Evolutionary conservation across 1,139 yeast species (phyloP), one percentile per base, ranked within the genome.

Genomic region (Hemisphaericaspora xylanilytica): DNA sequence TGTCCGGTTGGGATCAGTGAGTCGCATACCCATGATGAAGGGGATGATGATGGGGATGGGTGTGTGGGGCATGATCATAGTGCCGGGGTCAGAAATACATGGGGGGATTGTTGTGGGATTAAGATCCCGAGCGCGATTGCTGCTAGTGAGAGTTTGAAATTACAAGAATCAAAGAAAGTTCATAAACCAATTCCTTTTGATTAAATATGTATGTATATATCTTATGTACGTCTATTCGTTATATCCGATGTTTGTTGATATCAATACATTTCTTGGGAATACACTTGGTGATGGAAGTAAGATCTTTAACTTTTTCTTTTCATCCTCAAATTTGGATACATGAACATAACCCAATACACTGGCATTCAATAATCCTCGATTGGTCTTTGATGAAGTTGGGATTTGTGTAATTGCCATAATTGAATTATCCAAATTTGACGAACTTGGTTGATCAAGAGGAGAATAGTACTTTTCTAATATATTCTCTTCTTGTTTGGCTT

Each of bases 31-130:
- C 59, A 59, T 35, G 38, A 32, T 9, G 49, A 29, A 18, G 24
- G 8, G 14, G 32, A 17, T 7, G 32, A 46, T 1, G 48, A 40
- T 10, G 25, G 26, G 5, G 67, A 46, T 7, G 59, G 51, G 12
- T 58, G 51, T 22, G 9, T 20, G 9, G 61, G 57, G 17, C 62
- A 69, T 43, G 69, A 65, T 2, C 75, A 67, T 45, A 62, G 58
- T 11, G 73, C 63, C 35, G 60, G 55, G 9, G 45, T 47, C 22
- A 37, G 57, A 11, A 79, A 78, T 45, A 81, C 90, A 2, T 92
- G 96, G 96, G 98, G 96, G 2, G 98, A 92, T 57, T 94, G 98
- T 56, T 92, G 99, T 66, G 99, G 99, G 7, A 94, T 92, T 39
- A 86, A 87, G 54, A 78, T 92, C 2, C 99, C 99, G 0, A 88